Evolutionary conservation across 2,329 filamentous ascomycete genomes (phyloP).

Genomic region (Apiospora pterosperma): DNA sequence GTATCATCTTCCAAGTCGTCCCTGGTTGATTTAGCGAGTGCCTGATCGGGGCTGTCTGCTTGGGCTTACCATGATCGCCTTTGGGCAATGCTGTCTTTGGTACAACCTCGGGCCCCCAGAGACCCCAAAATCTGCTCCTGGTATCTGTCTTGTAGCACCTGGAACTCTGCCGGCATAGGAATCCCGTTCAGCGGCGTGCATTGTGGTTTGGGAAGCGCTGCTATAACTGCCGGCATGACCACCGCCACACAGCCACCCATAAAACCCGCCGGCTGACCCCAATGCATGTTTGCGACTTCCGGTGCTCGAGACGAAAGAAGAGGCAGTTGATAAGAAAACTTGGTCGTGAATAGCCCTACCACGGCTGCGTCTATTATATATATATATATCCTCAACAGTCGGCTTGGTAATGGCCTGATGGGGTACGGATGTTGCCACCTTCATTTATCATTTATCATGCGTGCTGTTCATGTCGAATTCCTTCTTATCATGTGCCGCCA

Average conservation of each 20-base stretch:
- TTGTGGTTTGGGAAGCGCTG: not conserved
- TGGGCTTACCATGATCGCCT: conserved; percentile 17
- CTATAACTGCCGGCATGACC: not conserved
- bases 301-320: not conserved
- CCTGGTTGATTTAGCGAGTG: conserved; percentile 5
- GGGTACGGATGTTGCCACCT: not conserved
- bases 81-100: conserved; percentile 10
- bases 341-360: not conserved
- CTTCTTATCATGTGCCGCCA: not conserved
- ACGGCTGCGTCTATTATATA: not conserved
- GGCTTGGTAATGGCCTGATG: not conserved
- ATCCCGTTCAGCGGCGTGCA: conserved; percentile 3
- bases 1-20: conserved; percentile 13
- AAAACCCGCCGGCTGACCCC: not conserved
- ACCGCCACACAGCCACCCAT: not conserved
- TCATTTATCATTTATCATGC: not conserved
- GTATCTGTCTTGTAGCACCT: conserved; percentile 12
- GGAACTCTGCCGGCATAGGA: conserved; percentile 14
- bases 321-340: not conserved
- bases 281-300: not conserved
- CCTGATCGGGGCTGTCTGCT: not conserved
- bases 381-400: too few species aligned
- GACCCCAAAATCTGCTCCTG: conserved; percentile 14
- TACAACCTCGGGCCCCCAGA: conserved; percentile 9
- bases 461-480: too few species aligned